These are phyloP conservation scores for Geotrichum aggregatum DNA, from an alignment of 1,139 yeast genomes.

Conservation along the genomic window DNA sequence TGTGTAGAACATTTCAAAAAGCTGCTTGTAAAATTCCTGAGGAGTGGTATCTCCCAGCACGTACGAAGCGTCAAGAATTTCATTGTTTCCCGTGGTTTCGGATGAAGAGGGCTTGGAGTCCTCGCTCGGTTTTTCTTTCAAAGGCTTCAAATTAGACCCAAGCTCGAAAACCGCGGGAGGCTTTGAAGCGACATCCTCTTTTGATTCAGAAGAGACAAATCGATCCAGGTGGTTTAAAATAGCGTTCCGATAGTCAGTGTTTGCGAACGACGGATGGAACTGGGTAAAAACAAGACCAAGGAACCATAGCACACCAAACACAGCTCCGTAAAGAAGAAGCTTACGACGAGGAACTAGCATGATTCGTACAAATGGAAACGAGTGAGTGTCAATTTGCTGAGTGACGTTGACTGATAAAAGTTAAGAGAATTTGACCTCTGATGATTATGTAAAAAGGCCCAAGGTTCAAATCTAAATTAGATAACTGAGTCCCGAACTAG, in stretches of 20 bases:
- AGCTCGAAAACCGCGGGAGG: not conserved
- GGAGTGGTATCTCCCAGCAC: slow-evolving; percentile 7
- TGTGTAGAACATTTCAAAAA: slow-evolving; percentile 17
- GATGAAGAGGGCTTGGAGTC: not conserved
- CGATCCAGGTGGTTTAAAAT: slow-evolving; percentile 10
- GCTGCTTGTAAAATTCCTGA: slow-evolving; percentile 12
- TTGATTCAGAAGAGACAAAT: not conserved
- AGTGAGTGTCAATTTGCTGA: not conserved
- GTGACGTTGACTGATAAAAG: no score
- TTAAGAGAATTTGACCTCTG: no score
- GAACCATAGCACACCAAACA: slow-evolving; percentile 10
- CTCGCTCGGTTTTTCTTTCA: not conserved
- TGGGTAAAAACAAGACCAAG: slow-evolving; percentile 5
- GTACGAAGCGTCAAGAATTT: not conserved
- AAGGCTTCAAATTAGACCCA: not conserved
- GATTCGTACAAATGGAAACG: not conserved
- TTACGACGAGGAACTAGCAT: slow-evolving; percentile 13
- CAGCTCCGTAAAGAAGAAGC: slow-evolving; percentile 13
- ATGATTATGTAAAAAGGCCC: not conserved
- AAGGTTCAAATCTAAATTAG: no score
- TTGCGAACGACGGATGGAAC: slow-evolving; percentile 6
- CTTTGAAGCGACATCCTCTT: not conserved
- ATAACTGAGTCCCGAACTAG: no score
- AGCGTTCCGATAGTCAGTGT: slow-evolving; percentile 8
- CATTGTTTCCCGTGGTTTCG: not conserved